A percentile compares a stretch with the other conserved stretches of the same genome.
Conservation (phyloP, 2,329 filamentous ascomycete genomes). For the Trichoderma asperellum region DNA sequence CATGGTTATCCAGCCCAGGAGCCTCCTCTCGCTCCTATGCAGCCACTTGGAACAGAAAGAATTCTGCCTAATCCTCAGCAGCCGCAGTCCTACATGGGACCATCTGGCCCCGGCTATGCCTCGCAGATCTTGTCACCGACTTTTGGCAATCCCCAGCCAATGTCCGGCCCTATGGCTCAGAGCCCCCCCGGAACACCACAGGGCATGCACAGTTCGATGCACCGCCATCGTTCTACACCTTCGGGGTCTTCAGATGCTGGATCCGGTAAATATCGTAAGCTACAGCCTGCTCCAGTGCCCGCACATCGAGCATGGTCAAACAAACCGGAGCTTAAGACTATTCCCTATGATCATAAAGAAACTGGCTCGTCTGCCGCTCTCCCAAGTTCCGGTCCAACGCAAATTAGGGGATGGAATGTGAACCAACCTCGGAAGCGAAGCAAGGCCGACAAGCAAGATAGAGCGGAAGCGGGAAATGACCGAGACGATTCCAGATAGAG, state of each 20-base stretch:
- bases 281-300: constrained; percentile 61
- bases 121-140: constrained; percentile 44
- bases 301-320: constrained; percentile 53
- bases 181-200: constrained; percentile 44
- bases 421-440: constrained; percentile 47
- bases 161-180: constrained; percentile 41
- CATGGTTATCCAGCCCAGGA: constrained; percentile 40
- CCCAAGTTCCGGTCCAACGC: constrained; percentile 59
- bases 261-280: constrained; percentile 57
- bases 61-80: constrained; percentile 44
- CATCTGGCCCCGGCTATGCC: constrained; percentile 41
- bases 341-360: constrained; percentile 64
- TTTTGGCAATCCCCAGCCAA: constrained; percentile 40
- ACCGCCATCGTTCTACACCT: constrained; percentile 45
- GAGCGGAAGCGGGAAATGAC: constrained; percentile 40
- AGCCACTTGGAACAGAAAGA: constrained; percentile 40
- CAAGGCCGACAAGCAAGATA: constrained; percentile 42
- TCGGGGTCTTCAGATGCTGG: constrained; percentile 46
- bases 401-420: constrained; percentile 61
- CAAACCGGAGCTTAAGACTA: constrained; percentile 60
- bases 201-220: constrained; percentile 38
- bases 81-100: constrained; percentile 42
- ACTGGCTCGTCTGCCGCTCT: constrained; percentile 59
- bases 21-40: constrained; percentile 37
- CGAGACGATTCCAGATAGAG: constrained; percentile 47